Evolutionary conservation across 208 protist species (phyloP), one percentile per base, ranked within the genome.

Genomic region (Leishmania major): DNA sequence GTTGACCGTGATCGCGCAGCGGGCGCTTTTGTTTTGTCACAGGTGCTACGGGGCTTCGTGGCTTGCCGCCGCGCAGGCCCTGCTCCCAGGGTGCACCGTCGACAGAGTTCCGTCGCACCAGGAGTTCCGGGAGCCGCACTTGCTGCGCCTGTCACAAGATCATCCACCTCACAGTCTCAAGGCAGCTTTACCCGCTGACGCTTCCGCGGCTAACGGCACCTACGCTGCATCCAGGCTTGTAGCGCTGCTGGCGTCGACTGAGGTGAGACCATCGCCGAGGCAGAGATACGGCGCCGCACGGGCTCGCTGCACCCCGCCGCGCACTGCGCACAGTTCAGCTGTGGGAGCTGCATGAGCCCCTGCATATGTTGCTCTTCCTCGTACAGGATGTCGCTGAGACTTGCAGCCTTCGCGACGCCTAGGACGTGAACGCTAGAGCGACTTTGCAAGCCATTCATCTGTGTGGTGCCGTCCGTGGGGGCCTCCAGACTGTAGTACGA

Each of bases 401-500:
- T 71, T 11, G n/a, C 13, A 5, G 37, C 15, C 15, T 10, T 47
- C 66, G 7, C 45, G 66, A 71, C 45, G n/a, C 13, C n/a, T 37
- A 28, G 3, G 1, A 10, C 66, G 37, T 17, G 15, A 45, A 19
- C 66, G 10, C 7, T 10, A 64, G 28, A 64, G 19, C 0, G 28
- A 1, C 59, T 64, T 64, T 64, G 3, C 28, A 10, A 64, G 13
- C 59, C 59, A 64, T 31, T 64, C 59, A 17, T 64, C 28, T 28
- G 59, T 64, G 59, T 13, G 28, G 66, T 2, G 17, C 43, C 10
- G 5, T 53, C 15, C 43, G 40, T 4, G 3, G 5, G 22, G 0
- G 5, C 45, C 2, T 67, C 60, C 40, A 66, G 74, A 55, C 43
- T 59, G 67, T 79, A 84, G 67, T 79, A 84, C 35, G 37, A 75